Evolutionary conservation across 768 basidiomycete genomes (phyloP).

Genomic region (Collybiopsis confluens): DNA sequence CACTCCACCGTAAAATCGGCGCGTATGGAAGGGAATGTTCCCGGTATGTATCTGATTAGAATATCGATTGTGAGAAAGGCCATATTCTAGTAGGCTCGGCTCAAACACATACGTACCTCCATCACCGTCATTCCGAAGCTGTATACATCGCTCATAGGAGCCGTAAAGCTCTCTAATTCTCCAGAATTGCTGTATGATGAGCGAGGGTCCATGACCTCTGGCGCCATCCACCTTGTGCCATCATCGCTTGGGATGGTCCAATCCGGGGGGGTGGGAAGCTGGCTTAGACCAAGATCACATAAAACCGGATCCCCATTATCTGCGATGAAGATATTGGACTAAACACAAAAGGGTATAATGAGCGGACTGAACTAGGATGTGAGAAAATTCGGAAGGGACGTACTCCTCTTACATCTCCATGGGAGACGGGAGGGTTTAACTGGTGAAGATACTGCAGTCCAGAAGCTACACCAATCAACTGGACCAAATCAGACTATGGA

Average conservation of each 20-base stretch:
- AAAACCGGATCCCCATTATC: slow-evolving; percentile 2
- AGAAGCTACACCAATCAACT: slow-evolving; percentile 3
- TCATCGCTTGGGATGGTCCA: slow-evolving; percentile 9
- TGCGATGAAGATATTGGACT: slow-evolving; percentile 10
- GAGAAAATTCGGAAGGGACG: not conserved
- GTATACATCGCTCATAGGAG: slow-evolving; percentile 8
- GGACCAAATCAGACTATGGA: not conserved
- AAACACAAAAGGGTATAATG: not conserved
- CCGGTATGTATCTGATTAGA: not conserved
- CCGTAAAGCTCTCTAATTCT: not conserved
- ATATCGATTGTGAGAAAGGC: not conserved
- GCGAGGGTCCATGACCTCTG: slow-evolving; percentile 8
- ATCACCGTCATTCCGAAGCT: slow-evolving; percentile 12
- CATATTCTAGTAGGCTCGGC: too few relatives aligned
- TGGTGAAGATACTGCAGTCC: slow-evolving; percentile 8
- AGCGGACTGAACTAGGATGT: not conserved
- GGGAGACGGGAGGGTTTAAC: slow-evolving; percentile 6
- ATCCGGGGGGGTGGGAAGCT: slow-evolving; percentile 4
- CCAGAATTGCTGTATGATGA: not conserved
- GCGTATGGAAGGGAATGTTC: not conserved
- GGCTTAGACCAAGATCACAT: slow-evolving; percentile 1
- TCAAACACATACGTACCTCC: slow-evolving; percentile 2
- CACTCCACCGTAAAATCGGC: not conserved
- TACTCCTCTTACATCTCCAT: slow-evolving; percentile 12
- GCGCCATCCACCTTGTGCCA: slow-evolving; percentile 9